phyloP scores from a whole-genome alignment of 2,329 filamentous ascomycete species.

The Ascochyta lentis region DNA sequence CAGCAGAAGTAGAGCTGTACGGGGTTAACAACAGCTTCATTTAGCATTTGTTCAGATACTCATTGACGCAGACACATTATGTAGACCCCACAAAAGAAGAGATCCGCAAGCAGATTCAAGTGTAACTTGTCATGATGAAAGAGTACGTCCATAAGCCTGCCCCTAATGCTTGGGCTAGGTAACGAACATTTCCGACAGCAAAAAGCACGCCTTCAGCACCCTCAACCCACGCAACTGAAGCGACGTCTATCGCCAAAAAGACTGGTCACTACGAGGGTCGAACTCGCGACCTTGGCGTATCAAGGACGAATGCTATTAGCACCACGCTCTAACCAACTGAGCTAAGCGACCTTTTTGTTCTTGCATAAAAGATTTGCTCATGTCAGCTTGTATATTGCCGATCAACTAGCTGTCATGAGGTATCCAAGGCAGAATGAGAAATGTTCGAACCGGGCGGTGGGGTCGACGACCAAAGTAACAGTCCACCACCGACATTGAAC shows the following conservation, averaged over 20 bases:
- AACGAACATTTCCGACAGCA: background rate
- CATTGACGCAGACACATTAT: too few relatives aligned
- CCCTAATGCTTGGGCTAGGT: background rate
- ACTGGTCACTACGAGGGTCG: constrained; percentile 34
- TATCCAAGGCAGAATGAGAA: too few relatives aligned
- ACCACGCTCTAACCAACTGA: constrained; percentile 35
- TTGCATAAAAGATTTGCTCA: background rate
- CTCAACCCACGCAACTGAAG: background rate
- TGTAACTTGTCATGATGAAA: background rate
- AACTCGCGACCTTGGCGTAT: constrained; percentile 31
- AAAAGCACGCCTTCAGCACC: background rate
- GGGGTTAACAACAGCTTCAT: too few relatives aligned
- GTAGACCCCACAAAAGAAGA: too few relatives aligned
- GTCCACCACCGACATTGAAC: background rate
- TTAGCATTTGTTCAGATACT: too few relatives aligned
- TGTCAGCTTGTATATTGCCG: background rate
- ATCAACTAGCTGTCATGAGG: too few relatives aligned
- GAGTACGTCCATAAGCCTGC: background rate
- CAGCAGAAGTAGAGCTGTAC: too few relatives aligned
- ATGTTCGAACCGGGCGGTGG: background rate
- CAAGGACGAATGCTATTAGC: constrained; percentile 25
- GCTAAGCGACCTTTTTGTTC: constrained; percentile 27
- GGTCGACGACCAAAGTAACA: background rate
- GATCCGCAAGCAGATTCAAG: background rate
- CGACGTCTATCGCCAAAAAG: background rate